These are phyloP conservation scores for Sphaerulina musiva DNA, from an alignment of 2,329 filamentous ascomycete species.

Conservation along the genomic window DNA sequence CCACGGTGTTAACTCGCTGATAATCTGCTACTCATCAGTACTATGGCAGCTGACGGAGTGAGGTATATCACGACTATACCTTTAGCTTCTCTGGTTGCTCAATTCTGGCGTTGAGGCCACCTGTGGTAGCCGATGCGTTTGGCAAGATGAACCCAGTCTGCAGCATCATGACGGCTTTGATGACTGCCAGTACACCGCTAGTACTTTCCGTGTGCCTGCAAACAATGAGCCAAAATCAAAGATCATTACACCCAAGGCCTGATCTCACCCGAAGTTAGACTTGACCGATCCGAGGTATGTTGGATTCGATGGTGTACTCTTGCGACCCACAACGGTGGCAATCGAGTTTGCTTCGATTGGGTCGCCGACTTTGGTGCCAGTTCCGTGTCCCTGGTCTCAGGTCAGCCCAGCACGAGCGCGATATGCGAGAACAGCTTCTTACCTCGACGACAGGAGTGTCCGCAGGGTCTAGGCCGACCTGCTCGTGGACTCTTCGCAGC, in stretches of 20 bases:
- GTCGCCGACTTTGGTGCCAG: slow-evolving; percentile 24
- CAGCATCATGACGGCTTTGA: slow-evolving; percentile 31
- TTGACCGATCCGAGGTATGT: slow-evolving; percentile 30
- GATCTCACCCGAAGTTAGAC: slow-evolving; percentile 27
- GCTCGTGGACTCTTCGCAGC: background rate
- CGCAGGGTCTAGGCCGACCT: background rate
- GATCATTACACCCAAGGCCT: no score
- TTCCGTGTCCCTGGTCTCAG: slow-evolving; percentile 18
- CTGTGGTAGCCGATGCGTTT: slow-evolving; percentile 21
- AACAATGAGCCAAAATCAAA: no score
- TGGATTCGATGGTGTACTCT: background rate
- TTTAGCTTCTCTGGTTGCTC: no score
- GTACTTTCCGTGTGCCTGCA: slow-evolving; percentile 45
- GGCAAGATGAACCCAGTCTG: slow-evolving; percentile 2
- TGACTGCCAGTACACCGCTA: slow-evolving; percentile 45
- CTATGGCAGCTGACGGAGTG: no score
- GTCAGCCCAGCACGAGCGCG: no score
- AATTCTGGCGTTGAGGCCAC: slow-evolving; percentile 24
- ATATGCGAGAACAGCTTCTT: no score
- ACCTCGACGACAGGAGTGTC: slow-evolving; percentile 25
- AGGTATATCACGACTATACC: no score
- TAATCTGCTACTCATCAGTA: no score
- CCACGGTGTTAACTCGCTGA: background rate
- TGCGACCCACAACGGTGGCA: background rate
- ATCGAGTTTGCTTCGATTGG: slow-evolving; percentile 10